Percentiles rank a stretch among this genome's conserved stretches.
phyloP scores from a whole-genome alignment of 768 basidiomycete genomes.

The Pisolithus albus region DNA sequence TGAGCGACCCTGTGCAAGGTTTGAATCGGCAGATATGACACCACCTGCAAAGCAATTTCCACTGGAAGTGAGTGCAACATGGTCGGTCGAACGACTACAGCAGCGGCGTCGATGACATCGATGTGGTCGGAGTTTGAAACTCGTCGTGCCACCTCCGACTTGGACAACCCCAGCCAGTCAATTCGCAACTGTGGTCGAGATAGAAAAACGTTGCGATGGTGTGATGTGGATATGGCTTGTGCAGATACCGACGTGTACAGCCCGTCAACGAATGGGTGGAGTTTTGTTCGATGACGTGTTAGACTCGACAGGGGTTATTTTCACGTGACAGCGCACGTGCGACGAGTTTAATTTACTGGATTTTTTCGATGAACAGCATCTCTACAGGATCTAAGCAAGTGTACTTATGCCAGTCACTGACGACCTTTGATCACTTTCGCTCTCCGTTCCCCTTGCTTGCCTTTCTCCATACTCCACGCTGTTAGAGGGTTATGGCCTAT shows the following conservation, averaged over 20 bases:
- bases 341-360: slow-evolving; percentile 1
- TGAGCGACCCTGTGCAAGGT: slow-evolving; percentile 32
- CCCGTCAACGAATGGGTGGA: too few species aligned
- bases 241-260: too few species aligned
- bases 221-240: too few species aligned
- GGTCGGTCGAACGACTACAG: not conserved
- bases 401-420: slow-evolving; percentile 1
- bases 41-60: slow-evolving; percentile 47
- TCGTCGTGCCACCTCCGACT: too few species aligned
- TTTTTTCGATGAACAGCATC: not conserved
- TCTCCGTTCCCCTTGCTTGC: not conserved
- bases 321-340: slow-evolving; percentile 8
- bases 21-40: slow-evolving; percentile 45
- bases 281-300: too few species aligned
- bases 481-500: slow-evolving; percentile 46
- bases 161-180: too few species aligned
- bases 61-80: slow-evolving; percentile 45
- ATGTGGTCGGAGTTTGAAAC: too few species aligned
- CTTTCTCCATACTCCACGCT: not conserved
- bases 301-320: not conserved
- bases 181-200: too few species aligned
- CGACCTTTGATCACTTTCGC: not conserved
- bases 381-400: not conserved
- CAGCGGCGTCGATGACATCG: too few species aligned
- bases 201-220: too few species aligned